Conservation (phyloP, 169 alveolate species). For the Pseudocohnilembus persalinus region DNA sequence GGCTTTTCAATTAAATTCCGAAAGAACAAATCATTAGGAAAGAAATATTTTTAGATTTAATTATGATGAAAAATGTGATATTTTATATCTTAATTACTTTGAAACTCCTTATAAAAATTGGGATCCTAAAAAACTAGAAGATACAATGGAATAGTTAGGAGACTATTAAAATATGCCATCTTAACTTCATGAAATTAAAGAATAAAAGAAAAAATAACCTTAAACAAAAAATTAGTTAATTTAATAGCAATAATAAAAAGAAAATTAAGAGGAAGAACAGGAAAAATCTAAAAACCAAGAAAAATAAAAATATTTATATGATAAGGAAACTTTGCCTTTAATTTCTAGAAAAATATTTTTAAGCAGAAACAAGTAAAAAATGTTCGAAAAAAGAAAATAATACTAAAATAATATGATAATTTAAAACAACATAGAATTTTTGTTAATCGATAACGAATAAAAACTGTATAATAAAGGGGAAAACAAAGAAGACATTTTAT, state of each 20-base stretch:
- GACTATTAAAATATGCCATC: not conserved
- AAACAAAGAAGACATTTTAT: too few species aligned
- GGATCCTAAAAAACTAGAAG: not conserved
- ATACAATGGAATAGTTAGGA: too few species aligned
- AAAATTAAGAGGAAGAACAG: not conserved
- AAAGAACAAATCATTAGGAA: not conserved
- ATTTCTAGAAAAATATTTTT: too few species aligned
- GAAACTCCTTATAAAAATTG: conserved; percentile 16
- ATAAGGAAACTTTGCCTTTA: too few species aligned
- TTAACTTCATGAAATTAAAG: not conserved
- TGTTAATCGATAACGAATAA: too few species aligned
- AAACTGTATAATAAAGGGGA: too few species aligned
- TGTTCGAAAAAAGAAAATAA: too few species aligned
- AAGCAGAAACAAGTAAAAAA: too few species aligned
- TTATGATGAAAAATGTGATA: not conserved
- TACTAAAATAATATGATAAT: too few species aligned
- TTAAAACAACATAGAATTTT: too few species aligned
- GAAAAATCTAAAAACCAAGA: not conserved
- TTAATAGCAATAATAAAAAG: not conserved
- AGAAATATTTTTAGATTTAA: conserved; percentile 5
- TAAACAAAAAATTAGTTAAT: too few species aligned
- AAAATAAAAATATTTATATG: too few species aligned
- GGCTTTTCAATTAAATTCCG: not conserved
- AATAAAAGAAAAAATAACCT: not conserved
- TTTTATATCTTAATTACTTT: conserved; percentile 12